Evolutionary conservation across 768 basidiomycete genomes (phyloP).

Genomic region (Termitomyces sp.): DNA sequence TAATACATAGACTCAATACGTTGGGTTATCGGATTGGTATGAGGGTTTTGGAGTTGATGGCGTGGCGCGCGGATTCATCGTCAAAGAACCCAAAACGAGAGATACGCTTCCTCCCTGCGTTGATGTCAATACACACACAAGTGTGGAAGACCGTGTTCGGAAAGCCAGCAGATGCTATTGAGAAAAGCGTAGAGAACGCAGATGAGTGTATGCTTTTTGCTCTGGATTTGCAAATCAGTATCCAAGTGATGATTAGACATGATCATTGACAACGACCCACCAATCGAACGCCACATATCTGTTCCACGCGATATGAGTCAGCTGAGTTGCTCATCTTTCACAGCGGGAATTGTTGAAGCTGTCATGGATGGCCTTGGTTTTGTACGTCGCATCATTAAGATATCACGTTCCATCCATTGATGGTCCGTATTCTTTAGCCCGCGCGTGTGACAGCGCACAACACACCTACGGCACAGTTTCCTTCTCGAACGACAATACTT

Average conservation of each 20-base stretch:
- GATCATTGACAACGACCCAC: constrained; percentile 96
- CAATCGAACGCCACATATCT: constrained; percentile 86
- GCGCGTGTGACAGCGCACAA: constrained; percentile 95
- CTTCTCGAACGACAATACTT: constrained; percentile 89
- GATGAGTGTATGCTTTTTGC: constrained; percentile 74
- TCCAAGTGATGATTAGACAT: constrained; percentile 57
- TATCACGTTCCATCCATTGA: not conserved
- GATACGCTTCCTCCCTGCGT: constrained; percentile 81
- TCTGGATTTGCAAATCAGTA: not conserved
- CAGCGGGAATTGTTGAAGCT: constrained; percentile 96
- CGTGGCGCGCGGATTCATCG: constrained; percentile 71
- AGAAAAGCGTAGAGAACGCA: constrained; percentile 93
- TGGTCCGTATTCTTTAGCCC: constrained; percentile 41
- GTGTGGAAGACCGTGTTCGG: constrained; percentile 95
- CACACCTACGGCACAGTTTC: constrained; percentile 76
- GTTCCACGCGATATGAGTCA: constrained; percentile 93
- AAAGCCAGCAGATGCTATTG: constrained; percentile 89
- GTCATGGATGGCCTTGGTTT: constrained; percentile 92
- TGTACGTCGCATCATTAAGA: constrained; percentile 45
- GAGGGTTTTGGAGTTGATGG: constrained; percentile 81
- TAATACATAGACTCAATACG: constrained; percentile 66
- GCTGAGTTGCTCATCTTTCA: constrained; percentile 95
- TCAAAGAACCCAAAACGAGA: constrained; percentile 92
- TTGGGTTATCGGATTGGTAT: constrained; percentile 90
- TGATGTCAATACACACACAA: constrained; percentile 93